phyloP scores from a whole-genome alignment of 2,329 filamentous ascomycete genomes.

The Tolypocladium album region DNA sequence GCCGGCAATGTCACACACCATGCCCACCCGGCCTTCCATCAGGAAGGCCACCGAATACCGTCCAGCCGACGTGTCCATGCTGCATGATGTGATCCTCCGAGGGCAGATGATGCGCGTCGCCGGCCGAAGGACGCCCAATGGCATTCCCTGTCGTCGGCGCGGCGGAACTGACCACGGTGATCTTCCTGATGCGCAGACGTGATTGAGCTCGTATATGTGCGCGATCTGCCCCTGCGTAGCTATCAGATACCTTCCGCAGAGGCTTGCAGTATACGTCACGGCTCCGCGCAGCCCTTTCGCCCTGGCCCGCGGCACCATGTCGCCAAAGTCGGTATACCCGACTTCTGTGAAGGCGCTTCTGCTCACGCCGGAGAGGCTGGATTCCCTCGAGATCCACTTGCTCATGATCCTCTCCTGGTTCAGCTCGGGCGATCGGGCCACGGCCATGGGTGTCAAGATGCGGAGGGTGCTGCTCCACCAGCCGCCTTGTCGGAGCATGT shows the following conservation, averaged over 20 bases:
- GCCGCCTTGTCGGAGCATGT: slow-evolving; percentile 44
- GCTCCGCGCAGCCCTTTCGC: slow-evolving; percentile 13
- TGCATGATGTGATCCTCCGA: slow-evolving; percentile 43
- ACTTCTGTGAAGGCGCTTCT: slow-evolving; percentile 19
- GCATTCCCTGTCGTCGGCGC: slow-evolving; percentile 10
- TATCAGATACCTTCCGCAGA: slow-evolving; percentile 47
- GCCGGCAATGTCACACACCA: slow-evolving; percentile 44
- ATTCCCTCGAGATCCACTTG: slow-evolving; percentile 30
- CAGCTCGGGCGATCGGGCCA: slow-evolving; percentile 5
- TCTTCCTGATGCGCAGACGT: slow-evolving; percentile 19
- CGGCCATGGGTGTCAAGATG: slow-evolving; percentile 12
- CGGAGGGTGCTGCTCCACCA: slow-evolving; percentile 32
- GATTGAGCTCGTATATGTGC: slow-evolving; percentile 39
- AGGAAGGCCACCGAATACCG: slow-evolving; percentile 46
- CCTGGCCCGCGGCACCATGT: slow-evolving; percentile 13
- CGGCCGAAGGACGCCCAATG: slow-evolving; percentile 23
- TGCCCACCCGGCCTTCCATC: slow-evolving; percentile 47
- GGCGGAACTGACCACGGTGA: slow-evolving; percentile 14
- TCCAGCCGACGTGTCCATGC: slow-evolving; percentile 50
- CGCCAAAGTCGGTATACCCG: slow-evolving; percentile 24
- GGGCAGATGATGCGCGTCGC: slow-evolving; percentile 46
- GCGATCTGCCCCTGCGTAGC: slow-evolving; percentile 42
- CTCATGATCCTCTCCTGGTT: slow-evolving; percentile 24
- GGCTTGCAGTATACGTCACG: slow-evolving; percentile 39
- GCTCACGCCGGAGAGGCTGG: slow-evolving; percentile 10